These are phyloP conservation scores for Mycocentrospora acerina DNA, from an alignment of 2,329 filamentous ascomycete species.

Conservation along the genomic window DNA sequence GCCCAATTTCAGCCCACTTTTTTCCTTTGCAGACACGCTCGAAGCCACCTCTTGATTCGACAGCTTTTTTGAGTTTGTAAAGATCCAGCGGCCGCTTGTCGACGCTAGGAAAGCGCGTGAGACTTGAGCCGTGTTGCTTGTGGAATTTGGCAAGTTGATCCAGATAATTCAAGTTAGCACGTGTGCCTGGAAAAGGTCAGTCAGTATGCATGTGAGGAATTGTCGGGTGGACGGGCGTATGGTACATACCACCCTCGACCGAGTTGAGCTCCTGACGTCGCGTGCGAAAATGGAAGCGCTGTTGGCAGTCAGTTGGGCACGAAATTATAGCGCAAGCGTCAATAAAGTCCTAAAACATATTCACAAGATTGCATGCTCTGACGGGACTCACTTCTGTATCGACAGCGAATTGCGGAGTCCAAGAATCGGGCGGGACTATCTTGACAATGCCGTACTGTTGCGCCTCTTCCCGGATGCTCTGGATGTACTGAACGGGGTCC, in stretches of 20 bases:
- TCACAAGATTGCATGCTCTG: not conserved
- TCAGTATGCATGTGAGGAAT: not conserved
- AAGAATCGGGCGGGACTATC: slow-evolving; percentile 88
- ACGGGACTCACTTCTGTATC: slow-evolving; percentile 78
- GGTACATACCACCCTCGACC: slow-evolving; percentile 85
- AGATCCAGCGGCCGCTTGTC: slow-evolving; percentile 96
- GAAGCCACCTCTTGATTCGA: slow-evolving; percentile 91
- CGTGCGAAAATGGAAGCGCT: slow-evolving; percentile 97
- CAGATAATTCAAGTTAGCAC: slow-evolving; percentile 92
- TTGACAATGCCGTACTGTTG: slow-evolving; percentile 90
- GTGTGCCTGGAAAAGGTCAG: slow-evolving; percentile 65
- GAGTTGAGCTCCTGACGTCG: slow-evolving; percentile 96
- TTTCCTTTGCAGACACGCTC: slow-evolving; percentile 96
- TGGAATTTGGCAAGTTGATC: slow-evolving; percentile 95
- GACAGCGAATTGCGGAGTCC: slow-evolving; percentile 94
- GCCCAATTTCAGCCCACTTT: slow-evolving; percentile 98
- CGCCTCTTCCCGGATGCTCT: slow-evolving; percentile 85
- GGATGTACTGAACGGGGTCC: slow-evolving; percentile 90
- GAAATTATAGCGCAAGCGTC: too few species aligned
- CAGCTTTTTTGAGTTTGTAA: slow-evolving; percentile 94
- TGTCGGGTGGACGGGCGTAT: not conserved
- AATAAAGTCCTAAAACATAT: slow-evolving; percentile 28
- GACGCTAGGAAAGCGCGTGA: slow-evolving; percentile 92
- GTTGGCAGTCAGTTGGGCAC: slow-evolving; percentile 8
- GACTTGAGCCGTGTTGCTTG: slow-evolving; percentile 90